Conservation (phyloP, 139 green algal species). For the Marvania coccoides region DNA sequence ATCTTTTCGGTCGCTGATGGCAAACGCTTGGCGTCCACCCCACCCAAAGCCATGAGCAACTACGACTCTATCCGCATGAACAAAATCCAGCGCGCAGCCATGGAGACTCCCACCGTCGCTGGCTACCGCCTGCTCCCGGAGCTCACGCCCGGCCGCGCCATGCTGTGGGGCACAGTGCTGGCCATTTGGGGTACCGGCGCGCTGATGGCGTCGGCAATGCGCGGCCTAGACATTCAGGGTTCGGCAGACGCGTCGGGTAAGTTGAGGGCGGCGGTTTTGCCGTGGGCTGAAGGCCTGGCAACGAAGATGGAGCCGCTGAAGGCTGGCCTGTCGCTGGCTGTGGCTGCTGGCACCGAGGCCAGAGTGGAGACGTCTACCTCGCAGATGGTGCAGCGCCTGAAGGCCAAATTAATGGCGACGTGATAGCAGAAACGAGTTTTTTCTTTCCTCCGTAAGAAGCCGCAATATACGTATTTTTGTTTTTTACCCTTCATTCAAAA, state of each 20-base stretch:
- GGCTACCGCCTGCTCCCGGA: slow-evolving; percentile 5
- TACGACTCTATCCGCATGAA: slow-evolving; percentile 27
- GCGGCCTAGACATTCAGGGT: slow-evolving; percentile 19
- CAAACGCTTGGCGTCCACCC: slow-evolving; percentile 27
- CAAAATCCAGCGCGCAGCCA: slow-evolving; percentile 14
- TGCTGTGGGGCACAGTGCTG: slow-evolving; percentile 45
- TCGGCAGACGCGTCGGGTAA: not conserved
- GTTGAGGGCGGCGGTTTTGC: not conserved
- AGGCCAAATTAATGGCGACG: not conserved
- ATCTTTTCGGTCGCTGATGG: slow-evolving; percentile 43
- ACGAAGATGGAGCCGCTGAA: not conserved
- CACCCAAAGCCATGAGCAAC: slow-evolving; percentile 2
- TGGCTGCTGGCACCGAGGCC: not conserved
- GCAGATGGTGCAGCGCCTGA: not conserved
- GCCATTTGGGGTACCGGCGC: slow-evolving; percentile 42
- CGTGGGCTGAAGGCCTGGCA: not conserved
- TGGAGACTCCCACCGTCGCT: slow-evolving; percentile 28
- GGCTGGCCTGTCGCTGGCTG: not conserved
- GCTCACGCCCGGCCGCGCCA: slow-evolving; percentile 15
- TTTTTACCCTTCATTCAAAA: too few species aligned
- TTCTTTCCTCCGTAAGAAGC: too few species aligned
- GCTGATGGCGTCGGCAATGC: slow-evolving; percentile 13
- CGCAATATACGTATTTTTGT: too few species aligned
- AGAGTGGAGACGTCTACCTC: not conserved
- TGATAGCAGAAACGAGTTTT: too few species aligned